A percentile compares a stretch with the other conserved stretches of the same genome.
Evolutionary conservation across 139 green algal species (phyloP).

Genomic region (Chlorokybus atmophyticus): DNA sequence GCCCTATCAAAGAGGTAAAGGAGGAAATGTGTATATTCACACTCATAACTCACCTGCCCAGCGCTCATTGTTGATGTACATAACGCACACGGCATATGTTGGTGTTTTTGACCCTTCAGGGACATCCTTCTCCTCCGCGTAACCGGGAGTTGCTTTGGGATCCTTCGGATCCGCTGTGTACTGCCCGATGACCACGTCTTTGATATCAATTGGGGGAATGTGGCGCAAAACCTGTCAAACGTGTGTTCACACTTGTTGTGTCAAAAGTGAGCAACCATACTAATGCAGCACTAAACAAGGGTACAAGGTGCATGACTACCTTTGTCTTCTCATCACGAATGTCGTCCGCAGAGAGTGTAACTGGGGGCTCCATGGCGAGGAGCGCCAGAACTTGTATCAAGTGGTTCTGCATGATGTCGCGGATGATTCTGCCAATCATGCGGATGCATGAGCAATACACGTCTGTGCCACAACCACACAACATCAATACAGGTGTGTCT

Average conservation of each 20-base stretch:
- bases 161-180: conserved; percentile 39
- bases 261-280: too few relatives aligned
- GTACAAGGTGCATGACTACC: too few relatives aligned
- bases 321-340: conserved; percentile 84
- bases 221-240: conserved; percentile 69
- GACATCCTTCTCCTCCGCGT: conserved; percentile 83
- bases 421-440: conserved; percentile 64
- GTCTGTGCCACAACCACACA: not conserved
- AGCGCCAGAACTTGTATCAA: conserved; percentile 62
- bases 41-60: conserved; percentile 36
- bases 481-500: too few relatives aligned
- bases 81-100: conserved; percentile 69
- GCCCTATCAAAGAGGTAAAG: too few relatives aligned
- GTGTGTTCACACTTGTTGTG: too few relatives aligned
- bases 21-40: too few relatives aligned
- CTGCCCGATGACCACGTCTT: conserved; percentile 80
- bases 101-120: conserved; percentile 55
- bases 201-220: conserved; percentile 41
- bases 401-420: conserved; percentile 77
- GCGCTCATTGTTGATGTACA: conserved; percentile 83
- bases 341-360: conserved; percentile 73
- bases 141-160: conserved; percentile 49
- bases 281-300: too few relatives aligned
- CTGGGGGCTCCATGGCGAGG: conserved; percentile 86
- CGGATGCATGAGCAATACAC: conserved; percentile 7